Evolutionary conservation across 2,329 filamentous ascomycete species (phyloP), one percentile per base, ranked within the genome.

Genomic region (Fusarium tuaranense): DNA sequence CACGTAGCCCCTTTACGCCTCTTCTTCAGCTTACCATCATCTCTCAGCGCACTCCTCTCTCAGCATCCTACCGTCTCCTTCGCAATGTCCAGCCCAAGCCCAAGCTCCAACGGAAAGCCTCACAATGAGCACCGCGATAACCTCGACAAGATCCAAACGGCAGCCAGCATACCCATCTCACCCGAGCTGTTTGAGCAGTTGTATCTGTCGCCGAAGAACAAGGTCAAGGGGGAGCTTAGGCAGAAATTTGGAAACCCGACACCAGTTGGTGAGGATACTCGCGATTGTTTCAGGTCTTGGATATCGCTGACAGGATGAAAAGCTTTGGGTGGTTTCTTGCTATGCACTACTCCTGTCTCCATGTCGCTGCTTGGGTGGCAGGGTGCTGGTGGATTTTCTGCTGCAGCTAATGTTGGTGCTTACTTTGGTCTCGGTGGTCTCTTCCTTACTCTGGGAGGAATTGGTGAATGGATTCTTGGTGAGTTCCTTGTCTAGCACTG

Each of bases 141-240:
- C 7, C 59, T 81, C 25, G 68, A 75, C 7, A 73, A 72, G 13
- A 80, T 79, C 6, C 76, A 75, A 14, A 81, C 82, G 2, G 79
- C 80, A 64, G 84, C 83, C 20, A 87, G 84, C 75, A 83, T 88
- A 8, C 80, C 86, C 7, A 86, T 89, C 63, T 83, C 87, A 0
- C 86, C 86, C 1, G 87, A 88, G 77, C 79, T 87, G 1, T 89
- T 89, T 66, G 87, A 89, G 77, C 88, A 89, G 80, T 80, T 89
- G 2, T 89, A 88, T 69, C 81, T 89, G 12, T 84, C 82, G 3
- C 87, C 87, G 2, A 83, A 87, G 68, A 86, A 83, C 34, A 78
- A 78, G 0, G 84, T 86, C 14, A 83, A 85, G 34, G 86, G 86
- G 4, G 82, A 88, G 14, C 77, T 88, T 25, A 80, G 87, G 22